phyloP scores from a whole-genome alignment of 2,329 filamentous ascomycete species.

The Cercospora berteroae region DNA sequence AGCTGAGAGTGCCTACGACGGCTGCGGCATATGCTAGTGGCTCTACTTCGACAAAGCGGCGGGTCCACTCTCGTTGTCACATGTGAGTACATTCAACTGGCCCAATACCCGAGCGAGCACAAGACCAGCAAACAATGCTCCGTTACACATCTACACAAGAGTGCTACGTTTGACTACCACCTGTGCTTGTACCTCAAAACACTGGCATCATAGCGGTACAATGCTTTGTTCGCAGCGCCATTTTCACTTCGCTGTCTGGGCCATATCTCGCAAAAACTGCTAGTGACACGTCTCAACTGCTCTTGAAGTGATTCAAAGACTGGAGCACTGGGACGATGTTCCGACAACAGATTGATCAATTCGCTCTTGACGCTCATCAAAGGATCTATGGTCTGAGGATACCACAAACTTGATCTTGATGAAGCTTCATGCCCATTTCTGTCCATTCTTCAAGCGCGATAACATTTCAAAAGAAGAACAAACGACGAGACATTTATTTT shows the following conservation, averaged over 20 bases:
- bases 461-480: no score
- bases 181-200: background rate
- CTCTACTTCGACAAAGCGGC: background rate
- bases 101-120: background rate
- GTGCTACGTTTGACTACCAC: background rate
- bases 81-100: background rate
- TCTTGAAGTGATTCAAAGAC: no score
- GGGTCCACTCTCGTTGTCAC: background rate
- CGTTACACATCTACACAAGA: background rate
- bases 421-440: no score
- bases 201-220: background rate
- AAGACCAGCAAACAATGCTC: background rate
- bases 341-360: no score
- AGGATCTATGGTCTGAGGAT: no score
- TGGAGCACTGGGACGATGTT: no score
- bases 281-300: background rate
- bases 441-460: no score
- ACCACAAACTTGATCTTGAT: no score
- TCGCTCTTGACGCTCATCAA: no score
- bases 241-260: no score
- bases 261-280: background rate
- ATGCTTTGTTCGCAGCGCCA: background rate
- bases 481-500: no score
- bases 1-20: no score
- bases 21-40: background rate